phyloP scores from a whole-genome alignment of 495 filamentous ascomycete genomes.

The Hyaloscypha variabilis region DNA sequence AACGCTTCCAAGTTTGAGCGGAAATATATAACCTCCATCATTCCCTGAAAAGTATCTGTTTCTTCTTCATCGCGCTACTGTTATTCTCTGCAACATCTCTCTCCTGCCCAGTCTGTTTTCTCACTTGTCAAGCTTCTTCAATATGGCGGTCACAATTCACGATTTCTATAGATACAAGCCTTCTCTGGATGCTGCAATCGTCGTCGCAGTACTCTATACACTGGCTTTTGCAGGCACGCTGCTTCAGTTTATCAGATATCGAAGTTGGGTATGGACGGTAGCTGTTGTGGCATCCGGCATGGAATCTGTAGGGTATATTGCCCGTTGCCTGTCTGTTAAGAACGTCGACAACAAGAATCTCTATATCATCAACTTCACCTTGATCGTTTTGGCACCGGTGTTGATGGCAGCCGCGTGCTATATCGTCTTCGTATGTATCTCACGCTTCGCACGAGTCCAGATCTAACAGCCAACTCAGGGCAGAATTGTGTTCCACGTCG shows the following conservation, averaged over 20 bases:
- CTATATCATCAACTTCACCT: slow-evolving; percentile 38
- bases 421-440: slow-evolving; percentile 35
- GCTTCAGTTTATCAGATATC: slow-evolving; percentile 44
- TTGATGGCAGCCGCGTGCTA: slow-evolving; percentile 42
- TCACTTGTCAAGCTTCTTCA: too few species aligned
- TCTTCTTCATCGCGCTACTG: too few species aligned
- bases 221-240: slow-evolving; percentile 39
- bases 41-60: too few species aligned
- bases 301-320: slow-evolving; percentile 50
- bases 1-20: too few species aligned
- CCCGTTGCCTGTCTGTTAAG: slow-evolving; percentile 39
- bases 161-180: slow-evolving; percentile 36
- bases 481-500: slow-evolving; percentile 44
- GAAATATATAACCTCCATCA: too few species aligned
- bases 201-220: slow-evolving; percentile 35
- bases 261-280: slow-evolving; percentile 47
- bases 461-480: slow-evolving; percentile 17
- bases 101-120: too few species aligned
- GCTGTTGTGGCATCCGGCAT: slow-evolving; percentile 48
- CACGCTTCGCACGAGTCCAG: background rate
- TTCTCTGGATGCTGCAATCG: slow-evolving; percentile 34
- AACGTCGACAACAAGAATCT: slow-evolving; percentile 34
- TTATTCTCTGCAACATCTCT: too few species aligned
- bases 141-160: background rate
- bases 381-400: slow-evolving; percentile 41